Evolutionary conservation across 495 filamentous ascomycete species (phyloP).

Genomic region (Daldinia decipiens): DNA sequence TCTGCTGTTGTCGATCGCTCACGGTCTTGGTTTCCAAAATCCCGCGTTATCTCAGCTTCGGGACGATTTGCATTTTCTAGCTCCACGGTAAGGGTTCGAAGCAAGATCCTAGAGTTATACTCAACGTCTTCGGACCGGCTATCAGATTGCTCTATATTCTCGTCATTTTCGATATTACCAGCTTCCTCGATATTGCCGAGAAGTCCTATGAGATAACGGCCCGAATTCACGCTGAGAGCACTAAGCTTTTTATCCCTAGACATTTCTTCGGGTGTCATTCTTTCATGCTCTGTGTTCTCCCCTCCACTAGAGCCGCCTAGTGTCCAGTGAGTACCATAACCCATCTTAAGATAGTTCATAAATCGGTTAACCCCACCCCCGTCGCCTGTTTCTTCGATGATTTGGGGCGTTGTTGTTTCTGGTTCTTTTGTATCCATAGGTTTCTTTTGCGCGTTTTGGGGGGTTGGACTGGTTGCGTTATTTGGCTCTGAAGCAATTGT

Average conservation of each 20-base stretch:
- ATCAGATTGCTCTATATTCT: conserved; percentile 42
- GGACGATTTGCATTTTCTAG: conserved; percentile 52
- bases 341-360: conserved; percentile 63
- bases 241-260: conserved; percentile 11
- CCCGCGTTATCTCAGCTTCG: conserved; percentile 54
- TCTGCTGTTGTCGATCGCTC: conserved; percentile 37
- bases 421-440: conserved; percentile 2
- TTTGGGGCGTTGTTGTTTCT: conserved; percentile 13
- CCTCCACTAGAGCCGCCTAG: conserved; percentile 47
- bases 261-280: background rate
- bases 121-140: conserved; percentile 42
- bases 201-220: conserved; percentile 78
- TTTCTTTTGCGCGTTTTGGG: conserved; percentile 4
- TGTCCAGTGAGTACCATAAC: conserved; percentile 67
- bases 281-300: conserved; percentile 20
- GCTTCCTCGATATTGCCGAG: conserved; percentile 67
- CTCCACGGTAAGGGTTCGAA: conserved; percentile 63
- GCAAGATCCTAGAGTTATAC: conserved; percentile 53
- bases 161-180: conserved; percentile 27
- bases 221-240: conserved; percentile 46
- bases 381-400: conserved; percentile 29
- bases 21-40: conserved; percentile 56
- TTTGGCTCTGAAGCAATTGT: background rate
- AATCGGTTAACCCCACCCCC: conserved; percentile 54
- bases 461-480: conserved; percentile 7